A percentile compares a stretch with the other conserved stretches of the same genome.
Conservation (phyloP, 2,329 filamentous ascomycete species). For the Eutypella sp. region DNA sequence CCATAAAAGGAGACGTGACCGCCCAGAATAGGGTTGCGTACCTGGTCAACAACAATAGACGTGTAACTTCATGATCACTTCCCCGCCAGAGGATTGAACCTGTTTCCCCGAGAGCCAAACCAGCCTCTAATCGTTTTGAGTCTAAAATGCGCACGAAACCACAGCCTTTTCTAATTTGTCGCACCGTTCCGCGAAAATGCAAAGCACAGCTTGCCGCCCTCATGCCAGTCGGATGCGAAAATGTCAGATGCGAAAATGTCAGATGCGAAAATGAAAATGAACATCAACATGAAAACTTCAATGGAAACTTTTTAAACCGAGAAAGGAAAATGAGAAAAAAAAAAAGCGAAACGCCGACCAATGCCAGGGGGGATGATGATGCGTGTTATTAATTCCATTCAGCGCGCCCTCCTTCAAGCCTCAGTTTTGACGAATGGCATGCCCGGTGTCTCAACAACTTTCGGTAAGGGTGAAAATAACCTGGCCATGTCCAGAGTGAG, state of each 20-base stretch:
- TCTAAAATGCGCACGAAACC: conserved; percentile 29
- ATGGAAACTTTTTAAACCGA: conserved; percentile 24
- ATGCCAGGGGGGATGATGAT: conserved; percentile 19
- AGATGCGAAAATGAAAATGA: no score
- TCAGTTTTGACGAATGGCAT: conserved; percentile 39
- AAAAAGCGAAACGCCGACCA: conserved; percentile 24
- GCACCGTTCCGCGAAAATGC: conserved; percentile 30
- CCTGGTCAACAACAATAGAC: conserved; percentile 20
- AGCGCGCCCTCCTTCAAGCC: conserved; percentile 18
- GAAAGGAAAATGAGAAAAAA: conserved; percentile 23
- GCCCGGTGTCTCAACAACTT: conserved; percentile 37
- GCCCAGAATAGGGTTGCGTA: conserved; percentile 12
- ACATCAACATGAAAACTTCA: no score
- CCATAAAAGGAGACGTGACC: conserved; percentile 16
- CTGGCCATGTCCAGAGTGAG: conserved; percentile 67
- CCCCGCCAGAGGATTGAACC: conserved; percentile 15
- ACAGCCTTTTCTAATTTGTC: conserved; percentile 29
- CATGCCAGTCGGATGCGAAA: conserved; percentile 26
- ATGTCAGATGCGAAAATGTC: no score
- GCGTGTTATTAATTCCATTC: conserved; percentile 7
- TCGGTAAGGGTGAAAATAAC: conserved; percentile 59
- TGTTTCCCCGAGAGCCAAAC: conserved; percentile 12
- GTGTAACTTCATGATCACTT: conserved; percentile 24
- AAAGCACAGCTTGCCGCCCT: conserved; percentile 29
- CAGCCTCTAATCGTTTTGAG: conserved; percentile 28